Base-by-base conservation (phyloP, 2,329 filamentous ascomycete genomes). In the Ustulina deusta region DNA sequence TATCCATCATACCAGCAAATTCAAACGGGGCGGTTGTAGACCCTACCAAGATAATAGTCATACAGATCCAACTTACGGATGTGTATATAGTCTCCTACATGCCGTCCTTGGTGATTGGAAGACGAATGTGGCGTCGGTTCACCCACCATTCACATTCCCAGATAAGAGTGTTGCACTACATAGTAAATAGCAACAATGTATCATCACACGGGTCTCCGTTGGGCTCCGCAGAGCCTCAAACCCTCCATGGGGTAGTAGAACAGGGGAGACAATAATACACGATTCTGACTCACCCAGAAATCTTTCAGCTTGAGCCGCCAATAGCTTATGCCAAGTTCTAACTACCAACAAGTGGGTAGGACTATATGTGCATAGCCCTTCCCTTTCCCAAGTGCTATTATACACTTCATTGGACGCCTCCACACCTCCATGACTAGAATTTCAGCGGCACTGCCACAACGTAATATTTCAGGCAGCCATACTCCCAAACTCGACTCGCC, bases 391-490 rank as follows among this genome's bases (percentile, higher is more conserved):
- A 25, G n/a, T n/a, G n/a, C 10, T 6, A 25, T 11, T n/a, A 51
- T n/a, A 5, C 22, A 11, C 22, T 5, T 13, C 22, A 49, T 54
- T 44, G 59, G 42, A 22, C n/a, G 25, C 49, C 59, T 42, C 48
- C 36, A 29, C 59, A 54, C 46, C 46, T 32, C 46, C 46, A 52
- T 2, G 34, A 32, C 9, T n/a, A 42, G 36, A 20, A 25, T 36
- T 32, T 15, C 29, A 36, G 27, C 22, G 27, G 32, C 59, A 61
- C 59, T 54, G 59, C 59, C 59, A 61, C 36, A 32, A 40, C 9
- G 13, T 32, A 46, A 34, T 17, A 34, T 34, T n/a, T 32, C 25
- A 52, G 36, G 48, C 48, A 25, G 6, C 36, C 36, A 34, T 17
- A n/a, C 36, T 38, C 7, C 4, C n/a, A 25, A 44, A 20, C 17